These are phyloP conservation scores for Mycena maculata DNA, from an alignment of 768 basidiomycete species.

Conservation along the genomic window DNA sequence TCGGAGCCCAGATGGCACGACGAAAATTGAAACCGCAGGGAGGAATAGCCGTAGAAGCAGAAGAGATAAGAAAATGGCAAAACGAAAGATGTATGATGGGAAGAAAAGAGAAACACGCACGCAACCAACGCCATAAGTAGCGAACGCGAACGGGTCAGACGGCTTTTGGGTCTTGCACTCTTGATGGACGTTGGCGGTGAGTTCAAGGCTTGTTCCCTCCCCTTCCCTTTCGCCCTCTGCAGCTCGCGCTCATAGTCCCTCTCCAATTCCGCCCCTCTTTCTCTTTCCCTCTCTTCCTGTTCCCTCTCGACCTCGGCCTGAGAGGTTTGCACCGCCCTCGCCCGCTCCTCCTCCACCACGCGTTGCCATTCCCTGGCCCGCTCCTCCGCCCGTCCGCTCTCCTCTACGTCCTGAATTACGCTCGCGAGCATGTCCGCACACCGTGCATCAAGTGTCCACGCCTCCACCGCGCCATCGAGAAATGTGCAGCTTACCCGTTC, in stretches of 20 bases:
- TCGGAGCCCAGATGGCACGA: too few species aligned
- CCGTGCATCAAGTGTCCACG: slow-evolving; percentile 55
- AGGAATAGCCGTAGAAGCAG: slow-evolving; percentile 3
- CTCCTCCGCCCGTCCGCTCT: slow-evolving; percentile 56
- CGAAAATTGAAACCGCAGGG: not conserved
- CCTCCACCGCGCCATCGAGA: slow-evolving; percentile 64
- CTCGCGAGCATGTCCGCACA: slow-evolving; percentile 60
- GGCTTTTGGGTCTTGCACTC: slow-evolving; percentile 17
- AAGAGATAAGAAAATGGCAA: slow-evolving; percentile 5
- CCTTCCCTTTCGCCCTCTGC: slow-evolving; percentile 58
- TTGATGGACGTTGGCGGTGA: slow-evolving; percentile 30
- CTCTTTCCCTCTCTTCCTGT: slow-evolving; percentile 53
- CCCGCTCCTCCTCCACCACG: slow-evolving; percentile 19
- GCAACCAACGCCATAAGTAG: slow-evolving; percentile 77
- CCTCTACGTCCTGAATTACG: slow-evolving; percentile 65
- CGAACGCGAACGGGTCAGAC: slow-evolving; percentile 53
- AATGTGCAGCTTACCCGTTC: slow-evolving; percentile 64
- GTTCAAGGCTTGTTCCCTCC: slow-evolving; percentile 62
- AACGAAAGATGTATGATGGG: not conserved
- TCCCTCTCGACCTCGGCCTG: slow-evolving; percentile 44
- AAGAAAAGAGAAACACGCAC: slow-evolving; percentile 48
- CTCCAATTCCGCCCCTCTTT: slow-evolving; percentile 36
- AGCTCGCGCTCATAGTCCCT: slow-evolving; percentile 39
- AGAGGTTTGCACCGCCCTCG: too few species aligned
- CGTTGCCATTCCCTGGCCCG: slow-evolving; percentile 42